Evolutionary conservation across 106 monocot genomes (phyloP).

Genomic region (Iris macrosiphon): DNA sequence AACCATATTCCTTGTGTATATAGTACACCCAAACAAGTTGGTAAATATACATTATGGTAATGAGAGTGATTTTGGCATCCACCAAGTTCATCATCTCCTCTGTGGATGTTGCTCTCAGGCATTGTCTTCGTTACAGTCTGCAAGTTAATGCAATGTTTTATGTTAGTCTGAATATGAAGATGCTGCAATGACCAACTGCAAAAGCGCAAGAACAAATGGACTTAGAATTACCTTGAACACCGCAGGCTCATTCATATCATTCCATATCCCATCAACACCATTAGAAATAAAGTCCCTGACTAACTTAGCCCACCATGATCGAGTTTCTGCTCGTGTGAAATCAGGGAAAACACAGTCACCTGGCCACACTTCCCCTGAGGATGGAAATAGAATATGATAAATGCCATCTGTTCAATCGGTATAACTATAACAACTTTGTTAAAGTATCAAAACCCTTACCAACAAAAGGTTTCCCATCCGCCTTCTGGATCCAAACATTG

Average conservation of each 20-base stretch:
- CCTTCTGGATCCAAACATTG: slow-evolving; percentile 72
- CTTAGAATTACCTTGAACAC: slow-evolving; percentile 70
- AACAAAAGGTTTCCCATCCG: slow-evolving; percentile 67
- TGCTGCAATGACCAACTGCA: not conserved
- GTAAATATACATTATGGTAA: slow-evolving; percentile 82
- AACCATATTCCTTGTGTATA: not conserved
- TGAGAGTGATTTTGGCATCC: slow-evolving; percentile 77
- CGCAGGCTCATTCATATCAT: slow-evolving; percentile 99
- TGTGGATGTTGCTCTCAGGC: slow-evolving; percentile 90
- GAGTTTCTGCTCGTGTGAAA: slow-evolving; percentile 62
- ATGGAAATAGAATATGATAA: not conserved
- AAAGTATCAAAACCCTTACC: slow-evolving; percentile 44
- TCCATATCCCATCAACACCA: slow-evolving; percentile 99
- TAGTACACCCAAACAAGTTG: not conserved
- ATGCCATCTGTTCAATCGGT: not conserved
- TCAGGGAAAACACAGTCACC: slow-evolving; percentile 99
- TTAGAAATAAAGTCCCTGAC: slow-evolving; percentile 78
- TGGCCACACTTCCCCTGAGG: slow-evolving; percentile 85
- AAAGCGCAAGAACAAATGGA: slow-evolving; percentile 2
- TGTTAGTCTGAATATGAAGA: slow-evolving; percentile 35
- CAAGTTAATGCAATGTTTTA: slow-evolving; percentile 69
- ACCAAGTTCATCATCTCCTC: slow-evolving; percentile 78
- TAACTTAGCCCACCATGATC: slow-evolving; percentile 88
- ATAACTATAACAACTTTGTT: not conserved
- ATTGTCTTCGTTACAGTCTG: slow-evolving; percentile 96